Base-by-base conservation (phyloP, 2,329 filamentous ascomycete species). In the Aspergillus awamori region DNA sequence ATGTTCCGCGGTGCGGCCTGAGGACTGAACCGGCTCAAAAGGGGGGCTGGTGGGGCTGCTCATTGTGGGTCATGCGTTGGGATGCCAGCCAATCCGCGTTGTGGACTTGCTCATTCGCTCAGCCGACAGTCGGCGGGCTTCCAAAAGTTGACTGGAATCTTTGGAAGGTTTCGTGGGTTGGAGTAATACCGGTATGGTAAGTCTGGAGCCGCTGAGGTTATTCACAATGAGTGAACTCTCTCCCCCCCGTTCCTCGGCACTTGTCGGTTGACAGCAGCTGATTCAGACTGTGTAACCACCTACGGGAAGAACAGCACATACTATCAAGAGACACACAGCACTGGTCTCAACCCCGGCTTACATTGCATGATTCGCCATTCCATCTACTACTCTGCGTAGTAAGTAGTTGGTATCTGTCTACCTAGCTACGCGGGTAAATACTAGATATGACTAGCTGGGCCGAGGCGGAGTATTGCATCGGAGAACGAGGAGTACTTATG, bases 21-120 rank as follows among this genome's bases (percentile, higher is more conserved):
- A 43, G 24, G 28, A 26, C 39, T 22, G 20, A 53, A 49, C 24
- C 48, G 57, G 43, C 58, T 60, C 60, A 55, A 61, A 63, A 58
- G 56, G 62, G 59, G 62, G 59, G 61, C 53, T 43, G 56, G 62
- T 59, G 57, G 62, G 57, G 53, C 36, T 58, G n/a, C 3, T 8
- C 24, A 22, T 30, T 24, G 60, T 62, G 60, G 62, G 30, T 54
- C 53, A 58, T 48, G 17, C 17, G 43, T 15, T 26, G 38, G 36
- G 3, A 4, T 38, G 26, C 17, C 13, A 24, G 17, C 62, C 62
- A 64, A 63, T 63, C 15, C 52, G 4, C 2, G 13, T 5, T 17
- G 26, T 11, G 5, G 33, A 38, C 36, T 53, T 30, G 30, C 45
- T 51, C 53, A 51, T 45, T 57, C 28, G 47, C 41, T 60, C 58